Base-by-base conservation (phyloP, 2,329 filamentous ascomycete species). In the Trichoderma simmonsii region DNA sequence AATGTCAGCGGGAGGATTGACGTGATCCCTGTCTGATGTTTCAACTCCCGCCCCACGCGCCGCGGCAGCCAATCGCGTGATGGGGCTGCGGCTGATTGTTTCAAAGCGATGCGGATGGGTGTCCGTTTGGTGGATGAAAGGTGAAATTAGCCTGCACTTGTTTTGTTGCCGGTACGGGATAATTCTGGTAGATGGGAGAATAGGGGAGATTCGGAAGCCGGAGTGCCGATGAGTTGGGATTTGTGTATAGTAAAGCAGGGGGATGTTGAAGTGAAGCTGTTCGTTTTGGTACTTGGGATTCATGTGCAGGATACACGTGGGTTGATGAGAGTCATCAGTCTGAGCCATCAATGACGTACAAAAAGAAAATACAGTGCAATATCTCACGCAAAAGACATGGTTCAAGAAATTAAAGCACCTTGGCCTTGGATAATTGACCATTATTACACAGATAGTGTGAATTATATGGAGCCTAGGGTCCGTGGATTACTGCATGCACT, bases 81-180 rank as follows among this genome's bases (percentile, higher is more conserved):
- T 30, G 64, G 43, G 62, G 43, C 62, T 67, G 64, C 64, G 36
- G 65, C 65, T 59, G 54, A 60, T 68, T 68, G 54, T 59, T 68
- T 60, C 34, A 59, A 18, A 59, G 65, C 24, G 65, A 18, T 24
- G 34, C 39, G 18, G 24, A 43, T 43, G n/a, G 56, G n/a, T 5
- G 26, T 6, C 26, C 32, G 24, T 7, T 43, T 14, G n/a, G 24
- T 48, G n/a, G 24, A 8, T 59, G 64, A 32, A 28, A 14, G 36
- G 15, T 59, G 26, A n/a, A 43, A 68, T 59, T 43, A 34, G 26
- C 30, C 39, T 48, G 34, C 15, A 15, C 6, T 36, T 26, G 5
- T 6, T 43, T 7, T 24, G 12, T 24, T 54, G 21, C 11, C 48
- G 1, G 48, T 5, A 48, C 4, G 48, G n/a, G 48, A 24, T 54